Base-by-base conservation (phyloP, 208 protist genomes). In the Leishmania major region DNA sequence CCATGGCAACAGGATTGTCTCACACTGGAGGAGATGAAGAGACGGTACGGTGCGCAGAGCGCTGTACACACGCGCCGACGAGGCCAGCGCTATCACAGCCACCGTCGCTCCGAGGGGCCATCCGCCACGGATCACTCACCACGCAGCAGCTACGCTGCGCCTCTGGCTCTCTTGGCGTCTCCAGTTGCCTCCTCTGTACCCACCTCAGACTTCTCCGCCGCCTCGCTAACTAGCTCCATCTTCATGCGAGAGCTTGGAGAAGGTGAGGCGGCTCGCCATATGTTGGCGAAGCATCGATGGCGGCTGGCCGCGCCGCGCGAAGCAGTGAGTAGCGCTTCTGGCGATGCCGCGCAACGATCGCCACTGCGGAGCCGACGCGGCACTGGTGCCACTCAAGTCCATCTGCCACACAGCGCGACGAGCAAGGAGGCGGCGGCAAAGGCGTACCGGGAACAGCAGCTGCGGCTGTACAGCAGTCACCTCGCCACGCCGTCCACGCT, bases 161-260 rank as follows among this genome's bases (percentile, higher is more conserved):
- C 70, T 53, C 70, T 53, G 70, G 45, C 45, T n/a, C 25, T 35
- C 43, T 55, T 31, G 47, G 25, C n/a, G 35, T 77, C 73, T 22
- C 57, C 82, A 13, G 35, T 45, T 3, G 31, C 62, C n/a, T 85
- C 77, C 19, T 86, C 83, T 17, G 37, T 86, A 11, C 43, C 78
- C 10, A 82, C 45, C 4, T 53, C 70, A 3, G 55, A 49, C 2
- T 78, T 86, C n/a, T 82, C 83, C 10, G 57, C 17, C n/a, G 83
- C 60, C 17, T 86, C 83, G 47, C 78, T 86, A 15, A 72, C 83
- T 17, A 82, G 78, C 62, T 77, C 83, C 25, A 79, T 86, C 11
- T 86, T 86, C 62, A 15, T 77, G 10, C 83, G 66, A 40, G 83
- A 86, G 53, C 35, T 86, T 40, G 83, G 82, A 45, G 72, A 79